These are phyloP conservation scores for Nidula niveotomentosa DNA, from an alignment of 1,284 basidiomycete species.

Conservation along the genomic window DNA sequence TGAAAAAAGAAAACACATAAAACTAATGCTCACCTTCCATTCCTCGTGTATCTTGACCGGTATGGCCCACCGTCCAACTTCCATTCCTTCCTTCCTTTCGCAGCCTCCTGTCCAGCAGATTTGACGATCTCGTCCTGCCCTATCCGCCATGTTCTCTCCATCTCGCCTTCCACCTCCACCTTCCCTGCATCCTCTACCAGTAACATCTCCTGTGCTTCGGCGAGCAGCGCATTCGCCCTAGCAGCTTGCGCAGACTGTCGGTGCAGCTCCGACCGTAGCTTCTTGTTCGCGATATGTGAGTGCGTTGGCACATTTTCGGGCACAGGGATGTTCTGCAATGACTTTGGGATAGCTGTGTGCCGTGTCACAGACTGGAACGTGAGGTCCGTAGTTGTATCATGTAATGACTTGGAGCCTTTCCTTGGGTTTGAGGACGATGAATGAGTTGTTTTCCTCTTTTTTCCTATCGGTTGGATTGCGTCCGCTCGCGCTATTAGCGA, in stretches of 20 bases:
- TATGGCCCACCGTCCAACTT: slow-evolving; percentile 90
- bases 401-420: neutral
- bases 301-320: slow-evolving; percentile 26
- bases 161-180: slow-evolving; percentile 71
- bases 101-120: slow-evolving; percentile 72
- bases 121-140: slow-evolving; percentile 78
- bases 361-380: slow-evolving; percentile 51
- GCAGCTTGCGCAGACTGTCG: slow-evolving; percentile 58
- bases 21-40: slow-evolving; percentile 70
- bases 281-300: slow-evolving; percentile 71
- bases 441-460: slow-evolving; percentile 32
- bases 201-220: slow-evolving; percentile 67
- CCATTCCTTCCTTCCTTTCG: slow-evolving; percentile 77
- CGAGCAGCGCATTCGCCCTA: slow-evolving; percentile 53
- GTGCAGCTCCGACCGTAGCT: slow-evolving; percentile 68
- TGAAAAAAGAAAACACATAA: neutral
- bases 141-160: slow-evolving; percentile 91
- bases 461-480: slow-evolving; percentile 48
- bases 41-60: slow-evolving; percentile 81
- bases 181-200: slow-evolving; percentile 65
- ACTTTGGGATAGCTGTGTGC: slow-evolving; percentile 58
- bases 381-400: slow-evolving; percentile 12
- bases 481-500: slow-evolving; percentile 71
- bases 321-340: slow-evolving; percentile 17
- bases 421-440: slow-evolving; percentile 8